Evolutionary conservation across 73 alveolate species (phyloP).

Genomic region (Loxodes magnus): DNA sequence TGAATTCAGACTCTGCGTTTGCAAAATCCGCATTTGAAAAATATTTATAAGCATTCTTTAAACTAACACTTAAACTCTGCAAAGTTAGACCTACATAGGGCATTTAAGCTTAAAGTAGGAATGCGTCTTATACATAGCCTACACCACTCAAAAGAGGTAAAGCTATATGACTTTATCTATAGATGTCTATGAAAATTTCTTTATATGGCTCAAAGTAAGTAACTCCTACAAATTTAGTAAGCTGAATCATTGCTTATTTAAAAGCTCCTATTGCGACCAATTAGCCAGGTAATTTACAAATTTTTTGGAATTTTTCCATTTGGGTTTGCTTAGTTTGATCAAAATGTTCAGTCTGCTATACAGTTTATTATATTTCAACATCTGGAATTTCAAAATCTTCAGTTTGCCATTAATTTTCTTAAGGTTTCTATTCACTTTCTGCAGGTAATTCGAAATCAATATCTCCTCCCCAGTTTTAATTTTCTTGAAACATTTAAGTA

Average conservation of each 20-base stretch:
- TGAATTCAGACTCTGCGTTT: neutral
- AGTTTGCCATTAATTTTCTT: slow-evolving; percentile 3
- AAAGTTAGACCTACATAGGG: neutral
- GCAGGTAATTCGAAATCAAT: slow-evolving; percentile 4
- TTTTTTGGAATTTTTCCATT: neutral
- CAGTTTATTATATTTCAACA: neutral
- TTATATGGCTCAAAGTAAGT: slow-evolving; percentile 3
- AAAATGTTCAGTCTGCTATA: neutral
- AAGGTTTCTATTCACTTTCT: neutral
- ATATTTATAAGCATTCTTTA: slow-evolving; percentile 1
- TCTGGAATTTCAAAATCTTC: slow-evolving; percentile 9
- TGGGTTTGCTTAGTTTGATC: neutral
- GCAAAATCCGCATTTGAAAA: slow-evolving; percentile 3
- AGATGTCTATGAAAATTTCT: neutral
- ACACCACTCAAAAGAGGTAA: slow-evolving; percentile 9
- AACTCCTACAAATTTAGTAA: slow-evolving; percentile 6
- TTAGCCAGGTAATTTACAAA: slow-evolving; percentile 10
- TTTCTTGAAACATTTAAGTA: neutral
- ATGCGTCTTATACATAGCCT: neutral
- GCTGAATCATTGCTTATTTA: neutral
- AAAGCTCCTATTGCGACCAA: slow-evolving; percentile 14
- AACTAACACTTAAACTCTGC: neutral
- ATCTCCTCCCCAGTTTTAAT: slow-evolving; percentile 4
- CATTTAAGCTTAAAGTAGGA: neutral
- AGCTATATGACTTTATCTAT: slow-evolving; percentile 1